Evolutionary conservation across 345 rosid genomes (phyloP), one percentile per base, ranked within the genome.

Genomic region (Euclidium syriacum): DNA sequence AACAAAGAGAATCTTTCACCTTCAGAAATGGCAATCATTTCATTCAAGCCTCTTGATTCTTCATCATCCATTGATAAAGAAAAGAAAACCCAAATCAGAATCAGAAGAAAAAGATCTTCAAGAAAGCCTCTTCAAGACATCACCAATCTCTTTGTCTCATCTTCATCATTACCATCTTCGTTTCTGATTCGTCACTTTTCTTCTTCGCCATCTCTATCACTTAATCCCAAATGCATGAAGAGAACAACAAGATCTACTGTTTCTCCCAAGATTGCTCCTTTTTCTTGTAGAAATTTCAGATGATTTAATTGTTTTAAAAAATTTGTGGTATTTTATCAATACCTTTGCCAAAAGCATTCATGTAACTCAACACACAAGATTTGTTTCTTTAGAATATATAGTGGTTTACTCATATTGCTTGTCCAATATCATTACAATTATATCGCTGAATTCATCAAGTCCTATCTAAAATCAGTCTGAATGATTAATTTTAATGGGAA

Each of bases 71-170:
- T 7, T 20, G 62, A 14, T 52, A 58, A 65, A 72, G 72, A 30
- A 0, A 72, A 60, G 52, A 72, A 60, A 59, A 52, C 44, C 57
- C 71, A 57, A 2, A 41, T 56, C 41, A 64, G 50, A 58, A 34
- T 42, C 5, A 72, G 42, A 35, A 64, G 62, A 25, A 72, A 72
- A 16, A 42, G 7, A 64, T 57, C 10, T 3, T 51, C 7, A 32
- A 44, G 76, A 44, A 29, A 43, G 3, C 76, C 76, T 52, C 76
- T 72, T 59, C 38, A 52, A 20, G 72, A 72, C 25, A 72, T 72
- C 35, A 72, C 76, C 38, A 72, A 59, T 26, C 67, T 72, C 57
- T 72, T 72, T 20, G 49, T 49, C 48, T 56, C 61, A 20, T 41
- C 65, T 16, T 32, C 70, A 32, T 10, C 58, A 39, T 40, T 36